Conservation (phyloP, 1,284 basidiomycete species). For the Microbotryum saponariae region DNA sequence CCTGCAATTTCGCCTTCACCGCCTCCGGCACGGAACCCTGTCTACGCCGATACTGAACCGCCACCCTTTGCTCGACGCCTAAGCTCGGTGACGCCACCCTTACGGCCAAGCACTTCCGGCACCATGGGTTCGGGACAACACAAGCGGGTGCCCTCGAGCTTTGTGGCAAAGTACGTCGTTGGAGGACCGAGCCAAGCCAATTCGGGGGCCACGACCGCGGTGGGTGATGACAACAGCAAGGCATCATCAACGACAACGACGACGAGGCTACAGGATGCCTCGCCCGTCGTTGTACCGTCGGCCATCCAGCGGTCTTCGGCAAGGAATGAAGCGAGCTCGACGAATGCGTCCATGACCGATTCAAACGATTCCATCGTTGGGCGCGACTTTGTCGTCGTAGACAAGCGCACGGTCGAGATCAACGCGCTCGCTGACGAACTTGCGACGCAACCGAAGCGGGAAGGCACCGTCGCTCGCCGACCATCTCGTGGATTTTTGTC, state of each 20-base stretch:
- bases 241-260: no score
- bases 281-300: constrained; percentile 5
- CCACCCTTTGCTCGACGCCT: constrained; percentile 27
- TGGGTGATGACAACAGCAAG: no score
- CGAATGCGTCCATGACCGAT: constrained; percentile 25
- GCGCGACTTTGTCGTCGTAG: constrained; percentile 51
- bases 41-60: constrained; percentile 16
- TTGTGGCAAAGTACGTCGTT: constrained; percentile 25
- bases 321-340: constrained; percentile 8
- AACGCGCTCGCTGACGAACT: constrained; percentile 51
- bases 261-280: background rate
- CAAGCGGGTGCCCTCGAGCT: constrained; percentile 6
- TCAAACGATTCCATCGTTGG: constrained; percentile 40
- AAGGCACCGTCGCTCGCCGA: constrained; percentile 39
- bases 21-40: constrained; percentile 3
- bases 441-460: constrained; percentile 42
- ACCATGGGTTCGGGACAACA: no score
- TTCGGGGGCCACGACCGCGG: background rate
- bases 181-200: background rate
- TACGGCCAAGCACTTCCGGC: background rate
- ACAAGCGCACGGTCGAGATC: constrained; percentile 52
- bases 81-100: constrained; percentile 1
- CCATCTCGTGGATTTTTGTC: constrained; percentile 39
- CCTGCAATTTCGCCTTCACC: constrained; percentile 1
- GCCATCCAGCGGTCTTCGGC: constrained; percentile 17